Conservation (phyloP, 495 filamentous ascomycete species). For the Halenospora varia region DNA sequence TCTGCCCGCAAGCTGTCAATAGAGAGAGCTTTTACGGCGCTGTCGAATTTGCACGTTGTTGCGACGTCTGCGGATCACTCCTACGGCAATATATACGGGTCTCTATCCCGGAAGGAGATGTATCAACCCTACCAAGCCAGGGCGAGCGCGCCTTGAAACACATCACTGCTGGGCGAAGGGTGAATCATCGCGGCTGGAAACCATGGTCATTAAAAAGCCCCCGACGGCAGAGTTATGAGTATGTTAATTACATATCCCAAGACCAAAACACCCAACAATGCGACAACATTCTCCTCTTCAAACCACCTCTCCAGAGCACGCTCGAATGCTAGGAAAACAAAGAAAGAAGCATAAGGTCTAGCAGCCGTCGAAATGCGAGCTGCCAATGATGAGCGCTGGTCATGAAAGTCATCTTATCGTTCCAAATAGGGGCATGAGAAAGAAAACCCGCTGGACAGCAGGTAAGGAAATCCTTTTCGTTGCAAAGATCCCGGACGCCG, state of each 20-base stretch:
- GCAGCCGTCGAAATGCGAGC: slow-evolving; percentile 6
- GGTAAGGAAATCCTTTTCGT: slow-evolving; percentile 19
- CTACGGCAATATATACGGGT: no score
- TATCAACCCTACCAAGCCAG: not conserved
- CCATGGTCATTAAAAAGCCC: not conserved
- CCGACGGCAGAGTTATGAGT: not conserved
- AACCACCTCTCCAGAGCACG: not conserved
- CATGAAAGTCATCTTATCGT: slow-evolving; percentile 26
- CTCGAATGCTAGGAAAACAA: not conserved
- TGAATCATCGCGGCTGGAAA: not conserved
- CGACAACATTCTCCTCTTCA: not conserved
- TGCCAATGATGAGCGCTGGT: slow-evolving; percentile 15
- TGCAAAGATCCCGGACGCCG: not conserved
- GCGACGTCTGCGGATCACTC: no score
- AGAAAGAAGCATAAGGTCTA: slow-evolving; percentile 15
- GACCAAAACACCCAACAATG: slow-evolving; percentile 8
- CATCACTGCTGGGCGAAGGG: not conserved
- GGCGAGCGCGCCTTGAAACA: not conserved
- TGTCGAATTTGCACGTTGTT: not conserved
- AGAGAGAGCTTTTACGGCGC: not conserved
- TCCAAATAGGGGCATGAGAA: slow-evolving; percentile 15
- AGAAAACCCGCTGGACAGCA: slow-evolving; percentile 7
- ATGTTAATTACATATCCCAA: slow-evolving; percentile 10
- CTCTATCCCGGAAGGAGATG: no score
- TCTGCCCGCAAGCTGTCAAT: slow-evolving; percentile 10